phyloP scores from a whole-genome alignment of 2,329 filamentous ascomycete species.

The Penicillium sp. region DNA sequence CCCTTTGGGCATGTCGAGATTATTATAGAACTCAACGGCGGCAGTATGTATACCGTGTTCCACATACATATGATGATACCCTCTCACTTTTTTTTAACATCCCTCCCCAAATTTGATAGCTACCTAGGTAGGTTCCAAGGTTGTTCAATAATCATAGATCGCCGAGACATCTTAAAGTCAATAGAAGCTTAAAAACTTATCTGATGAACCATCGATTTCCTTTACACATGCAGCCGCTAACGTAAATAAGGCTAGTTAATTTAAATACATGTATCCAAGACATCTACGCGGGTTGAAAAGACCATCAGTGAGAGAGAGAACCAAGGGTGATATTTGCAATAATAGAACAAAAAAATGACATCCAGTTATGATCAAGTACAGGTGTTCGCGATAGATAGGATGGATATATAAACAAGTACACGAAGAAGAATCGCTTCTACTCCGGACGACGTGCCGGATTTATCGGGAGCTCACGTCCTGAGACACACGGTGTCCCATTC shows the following conservation, averaged over 20 bases:
- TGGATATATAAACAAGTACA: conserved; percentile 11
- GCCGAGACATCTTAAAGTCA: background rate
- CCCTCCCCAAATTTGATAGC: no score
- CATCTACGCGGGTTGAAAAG: background rate
- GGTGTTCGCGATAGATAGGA: background rate
- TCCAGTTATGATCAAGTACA: conserved; percentile 8
- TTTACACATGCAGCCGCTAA: background rate
- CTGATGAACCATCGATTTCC: background rate
- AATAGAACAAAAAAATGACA: background rate
- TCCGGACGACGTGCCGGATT: conserved; percentile 1
- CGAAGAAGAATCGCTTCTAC: conserved; percentile 9
- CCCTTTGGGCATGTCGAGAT: no score
- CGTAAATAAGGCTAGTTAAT: background rate
- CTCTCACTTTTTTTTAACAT: no score
- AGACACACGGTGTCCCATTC: background rate
- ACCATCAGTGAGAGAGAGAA: background rate
- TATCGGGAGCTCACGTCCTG: background rate
- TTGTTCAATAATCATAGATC: no score
- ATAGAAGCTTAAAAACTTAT: background rate
- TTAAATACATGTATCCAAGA: background rate
- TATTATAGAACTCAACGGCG: no score
- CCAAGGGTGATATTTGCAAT: background rate
- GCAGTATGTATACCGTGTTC: no score
- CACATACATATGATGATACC: no score
- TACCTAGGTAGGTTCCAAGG: no score